phyloP scores from a whole-genome alignment of 1,284 basidiomycete genomes.

The Coriolopsis trogii region DNA sequence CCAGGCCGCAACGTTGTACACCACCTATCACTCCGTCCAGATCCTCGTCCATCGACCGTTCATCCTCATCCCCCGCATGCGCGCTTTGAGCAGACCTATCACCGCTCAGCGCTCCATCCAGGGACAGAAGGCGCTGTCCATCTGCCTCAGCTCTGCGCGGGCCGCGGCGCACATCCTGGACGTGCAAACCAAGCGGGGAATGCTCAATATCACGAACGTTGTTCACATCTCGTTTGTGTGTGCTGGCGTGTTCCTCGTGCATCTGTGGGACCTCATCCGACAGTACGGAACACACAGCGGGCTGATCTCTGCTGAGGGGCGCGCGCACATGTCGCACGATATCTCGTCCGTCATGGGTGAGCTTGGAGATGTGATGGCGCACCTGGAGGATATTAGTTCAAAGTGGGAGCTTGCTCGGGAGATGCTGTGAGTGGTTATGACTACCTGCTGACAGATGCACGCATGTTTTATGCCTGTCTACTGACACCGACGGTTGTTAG shows the following conservation, averaged over 20 bases:
- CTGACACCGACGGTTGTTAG: slow-evolving; percentile 5
- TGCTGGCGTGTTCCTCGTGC: slow-evolving; percentile 33
- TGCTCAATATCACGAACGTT: slow-evolving; percentile 33
- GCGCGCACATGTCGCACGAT: slow-evolving; percentile 20
- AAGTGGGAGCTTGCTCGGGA: slow-evolving; percentile 35
- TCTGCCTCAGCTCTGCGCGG: slow-evolving; percentile 69
- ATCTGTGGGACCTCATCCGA: slow-evolving; percentile 34
- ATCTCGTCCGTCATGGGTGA: slow-evolving; percentile 30
- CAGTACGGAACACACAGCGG: slow-evolving; percentile 23
- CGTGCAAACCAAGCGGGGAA: slow-evolving; percentile 44
- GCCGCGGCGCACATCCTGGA: slow-evolving; percentile 67
- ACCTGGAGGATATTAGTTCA: slow-evolving; percentile 30
- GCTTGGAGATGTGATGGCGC: slow-evolving; percentile 26
- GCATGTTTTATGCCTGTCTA: neutral
- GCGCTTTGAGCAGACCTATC: slow-evolving; percentile 13
- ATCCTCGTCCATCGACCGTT: slow-evolving; percentile 82
- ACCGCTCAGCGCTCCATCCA: slow-evolving; percentile 31
- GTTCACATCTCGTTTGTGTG: slow-evolving; percentile 32
- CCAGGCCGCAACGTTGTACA: slow-evolving; percentile 71
- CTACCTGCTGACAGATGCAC: no score
- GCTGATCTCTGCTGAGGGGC: slow-evolving; percentile 2
- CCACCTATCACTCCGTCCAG: slow-evolving; percentile 69
- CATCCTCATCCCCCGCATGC: slow-evolving; percentile 44
- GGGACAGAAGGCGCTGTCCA: slow-evolving; percentile 56
- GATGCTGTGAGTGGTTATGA: slow-evolving; percentile 28